These are phyloP conservation scores for Ceratobasidium sp. DNA, from an alignment of 1,284 basidiomycete species.

Conservation along the genomic window DNA sequence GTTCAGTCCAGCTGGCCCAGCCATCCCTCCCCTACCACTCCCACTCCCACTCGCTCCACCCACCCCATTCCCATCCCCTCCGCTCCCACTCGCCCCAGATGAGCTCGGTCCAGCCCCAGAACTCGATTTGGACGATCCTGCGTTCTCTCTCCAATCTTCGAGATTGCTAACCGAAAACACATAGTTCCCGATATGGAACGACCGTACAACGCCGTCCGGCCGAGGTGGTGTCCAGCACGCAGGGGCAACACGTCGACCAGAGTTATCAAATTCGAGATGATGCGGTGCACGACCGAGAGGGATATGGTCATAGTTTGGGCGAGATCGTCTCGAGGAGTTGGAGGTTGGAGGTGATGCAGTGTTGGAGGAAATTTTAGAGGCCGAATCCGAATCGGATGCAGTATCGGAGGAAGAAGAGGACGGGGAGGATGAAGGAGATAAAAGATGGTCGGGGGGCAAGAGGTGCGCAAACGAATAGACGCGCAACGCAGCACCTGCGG, in stretches of 20 bases:
- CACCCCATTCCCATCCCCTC: not conserved
- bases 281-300: constrained; percentile 37
- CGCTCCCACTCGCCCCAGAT: not conserved
- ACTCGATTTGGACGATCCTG: not conserved
- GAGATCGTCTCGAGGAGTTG: no score
- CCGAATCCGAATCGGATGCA: constrained; percentile 45
- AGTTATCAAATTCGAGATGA: constrained; percentile 41
- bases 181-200: constrained; percentile 40
- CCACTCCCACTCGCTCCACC: no score
- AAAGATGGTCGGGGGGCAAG: constrained; percentile 53
- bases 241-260: constrained; percentile 37
- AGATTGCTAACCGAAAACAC: constrained; percentile 41
- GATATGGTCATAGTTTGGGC: not conserved
- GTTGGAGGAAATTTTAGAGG: not conserved
- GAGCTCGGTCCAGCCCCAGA: not conserved
- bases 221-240: constrained; percentile 33
- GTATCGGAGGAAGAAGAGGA: constrained; percentile 57
- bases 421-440: not conserved
- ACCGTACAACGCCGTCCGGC: constrained; percentile 22
- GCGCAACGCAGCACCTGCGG: constrained; percentile 50
- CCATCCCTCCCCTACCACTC: not conserved
- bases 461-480: constrained; percentile 54
- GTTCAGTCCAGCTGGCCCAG: constrained; percentile 12
- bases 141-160: not conserved
- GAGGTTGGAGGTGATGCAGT: not conserved